Evolutionary conservation across 1,284 basidiomycete species (phyloP).

Genomic region (Ganoderma resinaceum): DNA sequence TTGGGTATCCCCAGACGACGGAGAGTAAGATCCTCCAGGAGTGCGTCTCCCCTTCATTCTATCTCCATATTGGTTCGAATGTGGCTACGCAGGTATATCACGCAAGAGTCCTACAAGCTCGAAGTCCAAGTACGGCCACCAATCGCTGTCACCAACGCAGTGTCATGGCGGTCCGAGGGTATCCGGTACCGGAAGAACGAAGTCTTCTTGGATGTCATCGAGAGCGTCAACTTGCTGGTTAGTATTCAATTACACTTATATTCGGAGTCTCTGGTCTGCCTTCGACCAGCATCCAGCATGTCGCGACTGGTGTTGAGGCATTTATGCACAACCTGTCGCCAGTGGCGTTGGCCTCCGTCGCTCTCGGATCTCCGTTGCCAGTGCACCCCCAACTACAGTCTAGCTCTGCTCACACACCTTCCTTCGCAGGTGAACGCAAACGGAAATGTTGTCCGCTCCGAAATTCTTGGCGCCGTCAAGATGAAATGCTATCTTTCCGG

Average conservation of each 20-base stretch:
- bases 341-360: background rate
- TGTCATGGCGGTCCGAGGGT: constrained; percentile 98
- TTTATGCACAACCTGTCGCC: background rate
- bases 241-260: constrained; percentile 37
- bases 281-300: background rate
- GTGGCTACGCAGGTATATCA: constrained; percentile 81
- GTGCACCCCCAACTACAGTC: background rate
- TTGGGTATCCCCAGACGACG: constrained; percentile 98
- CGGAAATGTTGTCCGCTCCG: constrained; percentile 96
- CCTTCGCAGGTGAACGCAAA: constrained; percentile 86
- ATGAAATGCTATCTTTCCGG: constrained; percentile 99
- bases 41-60: constrained; percentile 50
- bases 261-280: background rate
- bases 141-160: constrained; percentile 98
- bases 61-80: background rate
- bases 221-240: constrained; percentile 96
- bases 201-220: constrained; percentile 98
- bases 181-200: constrained; percentile 99
- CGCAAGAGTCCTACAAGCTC: constrained; percentile 98
- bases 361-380: too few relatives aligned
- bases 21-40: constrained; percentile 99
- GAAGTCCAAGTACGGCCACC: constrained; percentile 97
- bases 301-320: background rate
- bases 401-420: background rate
- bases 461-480: constrained; percentile 97